These are phyloP conservation scores for Termitomyces sp. DNA, from an alignment of 768 basidiomycete species.

Conservation along the genomic window DNA sequence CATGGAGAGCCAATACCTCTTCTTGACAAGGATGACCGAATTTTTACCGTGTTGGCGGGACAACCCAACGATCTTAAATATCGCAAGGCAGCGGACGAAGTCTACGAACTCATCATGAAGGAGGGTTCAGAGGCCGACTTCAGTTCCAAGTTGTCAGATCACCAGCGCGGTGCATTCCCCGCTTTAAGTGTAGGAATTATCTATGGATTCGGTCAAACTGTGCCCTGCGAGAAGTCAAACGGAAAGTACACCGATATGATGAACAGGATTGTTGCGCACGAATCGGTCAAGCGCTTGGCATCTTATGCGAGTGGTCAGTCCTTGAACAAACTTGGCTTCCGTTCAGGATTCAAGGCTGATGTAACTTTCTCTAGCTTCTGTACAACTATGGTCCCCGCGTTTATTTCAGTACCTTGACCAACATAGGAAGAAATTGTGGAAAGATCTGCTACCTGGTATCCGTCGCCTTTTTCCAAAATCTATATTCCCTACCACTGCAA, in stretches of 20 bases:
- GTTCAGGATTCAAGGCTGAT: too few species aligned
- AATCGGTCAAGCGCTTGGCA: neutral
- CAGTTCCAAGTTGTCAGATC: neutral
- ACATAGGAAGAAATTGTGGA: neutral
- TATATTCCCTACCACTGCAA: too few species aligned
- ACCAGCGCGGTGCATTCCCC: neutral
- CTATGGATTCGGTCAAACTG: neutral
- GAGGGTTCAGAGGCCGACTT: neutral
- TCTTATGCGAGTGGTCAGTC: neutral
- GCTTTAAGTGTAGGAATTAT: neutral
- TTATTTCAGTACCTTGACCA: too few species aligned
- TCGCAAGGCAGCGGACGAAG: neutral
- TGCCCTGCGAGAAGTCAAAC: neutral
- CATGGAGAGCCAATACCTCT: neutral
- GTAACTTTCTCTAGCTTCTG: too few species aligned
- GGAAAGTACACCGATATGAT: neutral
- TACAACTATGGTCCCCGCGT: too few species aligned
- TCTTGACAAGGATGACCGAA: neutral
- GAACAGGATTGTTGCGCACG: neutral
- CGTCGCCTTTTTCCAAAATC: neutral
- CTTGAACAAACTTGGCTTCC: too few species aligned
- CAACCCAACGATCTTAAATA: neutral
- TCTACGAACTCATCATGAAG: neutral
- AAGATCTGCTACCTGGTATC: too few species aligned
- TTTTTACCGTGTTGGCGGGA: neutral